A percentile compares a stretch with the other conserved stretches of the same genome.
phyloP scores from a whole-genome alignment of 2,329 filamentous ascomycete species.

The Sclerotinia subarctica region DNA sequence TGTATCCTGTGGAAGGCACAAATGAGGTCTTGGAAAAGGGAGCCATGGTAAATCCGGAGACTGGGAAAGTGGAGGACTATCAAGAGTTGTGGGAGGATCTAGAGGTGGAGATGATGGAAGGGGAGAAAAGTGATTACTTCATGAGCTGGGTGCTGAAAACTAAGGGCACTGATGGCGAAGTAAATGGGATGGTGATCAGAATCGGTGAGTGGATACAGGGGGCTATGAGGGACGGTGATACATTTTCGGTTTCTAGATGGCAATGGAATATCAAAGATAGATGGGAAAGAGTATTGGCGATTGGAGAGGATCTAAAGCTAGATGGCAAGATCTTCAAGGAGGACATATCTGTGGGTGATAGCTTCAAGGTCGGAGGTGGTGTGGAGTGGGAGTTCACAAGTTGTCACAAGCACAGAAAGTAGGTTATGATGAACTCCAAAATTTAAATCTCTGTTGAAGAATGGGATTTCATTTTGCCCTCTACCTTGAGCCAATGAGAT shows the following conservation, averaged over 20 bases:
- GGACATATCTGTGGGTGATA: slow-evolving; percentile 9
- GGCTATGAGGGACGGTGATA: slow-evolving; percentile 26
- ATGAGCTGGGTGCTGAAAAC: slow-evolving; percentile 29
- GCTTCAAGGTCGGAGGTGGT: slow-evolving; percentile 16
- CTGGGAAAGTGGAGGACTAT: slow-evolving; percentile 35
- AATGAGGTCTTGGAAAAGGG: slow-evolving; percentile 36
- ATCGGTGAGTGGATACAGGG: slow-evolving; percentile 28
- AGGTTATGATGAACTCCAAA: not conserved
- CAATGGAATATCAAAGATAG: slow-evolving; percentile 24
- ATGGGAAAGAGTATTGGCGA: slow-evolving; percentile 20
- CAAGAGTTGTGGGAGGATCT: slow-evolving; percentile 40
- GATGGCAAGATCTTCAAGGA: slow-evolving; percentile 12
- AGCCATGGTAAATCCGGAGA: slow-evolving; percentile 33
- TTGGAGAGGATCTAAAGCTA: slow-evolving; percentile 15
- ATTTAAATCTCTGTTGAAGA: not conserved
- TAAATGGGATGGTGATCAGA: slow-evolving; percentile 28
- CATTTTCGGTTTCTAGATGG: slow-evolving; percentile 26
- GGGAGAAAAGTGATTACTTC: slow-evolving; percentile 16
- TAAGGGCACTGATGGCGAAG: slow-evolving; percentile 11
- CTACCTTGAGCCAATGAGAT: not conserved
- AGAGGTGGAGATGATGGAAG: slow-evolving; percentile 13
- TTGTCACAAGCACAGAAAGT: slow-evolving; percentile 11
- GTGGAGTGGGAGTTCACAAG: slow-evolving; percentile 24
- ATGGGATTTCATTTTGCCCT: slow-evolving; percentile 10
- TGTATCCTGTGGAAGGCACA: slow-evolving; percentile 31